A percentile compares a stretch with the other conserved stretches of the same genome.
phyloP scores from a whole-genome alignment of 179 eudicot species.

The Vitellaria paradoxa region DNA sequence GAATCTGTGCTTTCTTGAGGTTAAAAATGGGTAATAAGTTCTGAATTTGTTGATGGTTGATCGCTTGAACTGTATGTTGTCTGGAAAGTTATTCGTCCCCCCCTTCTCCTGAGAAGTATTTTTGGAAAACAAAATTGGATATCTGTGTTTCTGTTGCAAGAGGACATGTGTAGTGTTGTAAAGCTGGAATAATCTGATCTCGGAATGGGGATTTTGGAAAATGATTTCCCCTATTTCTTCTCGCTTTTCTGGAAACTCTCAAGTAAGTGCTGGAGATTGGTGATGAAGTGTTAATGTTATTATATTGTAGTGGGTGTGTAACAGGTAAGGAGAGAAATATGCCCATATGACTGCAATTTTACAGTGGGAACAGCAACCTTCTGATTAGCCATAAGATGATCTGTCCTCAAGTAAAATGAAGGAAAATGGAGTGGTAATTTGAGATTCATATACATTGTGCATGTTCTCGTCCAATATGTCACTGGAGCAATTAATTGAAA shows the following conservation, averaged over 20 bases:
- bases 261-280: neutral
- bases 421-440: neutral
- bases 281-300: neutral
- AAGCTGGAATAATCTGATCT: neutral
- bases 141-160: neutral
- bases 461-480: neutral
- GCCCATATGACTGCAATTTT: neutral
- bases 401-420: neutral
- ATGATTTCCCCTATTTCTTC: neutral
- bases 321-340: neutral
- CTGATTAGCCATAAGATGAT: neutral
- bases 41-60: no score
- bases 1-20: neutral
- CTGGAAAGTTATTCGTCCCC: no score
- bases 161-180: neutral
- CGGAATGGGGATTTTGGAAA: neutral
- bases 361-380: neutral
- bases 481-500: neutral
- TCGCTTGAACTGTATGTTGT: no score
- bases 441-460: neutral
- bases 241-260: neutral
- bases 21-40: neutral
- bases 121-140: neutral
- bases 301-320: neutral
- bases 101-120: no score